These are phyloP conservation scores for Sporodiniella umbellata DNA, from an alignment of 371 early-diverging fungal species.

Conservation along the genomic window DNA sequence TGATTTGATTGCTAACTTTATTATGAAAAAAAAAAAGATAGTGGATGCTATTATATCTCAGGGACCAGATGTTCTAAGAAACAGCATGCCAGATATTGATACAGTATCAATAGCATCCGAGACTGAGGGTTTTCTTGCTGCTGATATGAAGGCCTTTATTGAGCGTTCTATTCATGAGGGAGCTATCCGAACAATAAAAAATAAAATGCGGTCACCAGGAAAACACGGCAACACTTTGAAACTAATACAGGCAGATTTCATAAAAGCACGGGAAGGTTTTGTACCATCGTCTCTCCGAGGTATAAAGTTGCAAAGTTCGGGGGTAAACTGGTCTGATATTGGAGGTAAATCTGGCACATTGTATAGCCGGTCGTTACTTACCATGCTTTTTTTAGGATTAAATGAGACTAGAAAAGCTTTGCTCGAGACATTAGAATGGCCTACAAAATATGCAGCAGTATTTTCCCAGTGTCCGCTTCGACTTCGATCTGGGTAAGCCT, in stretches of 20 bases:
- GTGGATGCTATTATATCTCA: conserved; percentile 55
- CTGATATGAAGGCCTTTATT: conserved; percentile 76
- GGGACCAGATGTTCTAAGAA: conserved; percentile 28
- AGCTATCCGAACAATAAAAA: conserved; percentile 63
- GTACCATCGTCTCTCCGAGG: conserved; percentile 82
- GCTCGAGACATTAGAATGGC: conserved; percentile 93
- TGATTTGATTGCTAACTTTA: conserved; percentile 2
- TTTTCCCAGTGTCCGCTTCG: conserved; percentile 87
- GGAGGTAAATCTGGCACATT: conserved; percentile 52
- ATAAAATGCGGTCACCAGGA: conserved; percentile 23
- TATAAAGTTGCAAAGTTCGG: conserved; percentile 75
- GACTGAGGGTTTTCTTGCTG: conserved; percentile 89
- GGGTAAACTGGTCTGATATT: conserved; percentile 85
- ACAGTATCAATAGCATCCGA: conserved; percentile 70
- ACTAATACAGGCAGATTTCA: conserved; percentile 65
- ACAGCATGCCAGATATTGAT: conserved; percentile 55
- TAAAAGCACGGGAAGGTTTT: conserved; percentile 73
- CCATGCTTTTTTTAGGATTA: conserved; percentile 51
- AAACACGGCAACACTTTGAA: conserved; percentile 10
- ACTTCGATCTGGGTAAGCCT: conserved; percentile 86
- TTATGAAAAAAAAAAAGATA: conserved; percentile 44
- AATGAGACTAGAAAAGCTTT: conserved; percentile 76
- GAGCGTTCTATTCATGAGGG: conserved; percentile 84
- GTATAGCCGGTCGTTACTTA: too few species aligned
- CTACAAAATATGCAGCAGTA: conserved; percentile 87